These are phyloP conservation scores for Chaetoscypha palmicola DNA, from an alignment of 2,329 filamentous ascomycete genomes.

Conservation along the genomic window DNA sequence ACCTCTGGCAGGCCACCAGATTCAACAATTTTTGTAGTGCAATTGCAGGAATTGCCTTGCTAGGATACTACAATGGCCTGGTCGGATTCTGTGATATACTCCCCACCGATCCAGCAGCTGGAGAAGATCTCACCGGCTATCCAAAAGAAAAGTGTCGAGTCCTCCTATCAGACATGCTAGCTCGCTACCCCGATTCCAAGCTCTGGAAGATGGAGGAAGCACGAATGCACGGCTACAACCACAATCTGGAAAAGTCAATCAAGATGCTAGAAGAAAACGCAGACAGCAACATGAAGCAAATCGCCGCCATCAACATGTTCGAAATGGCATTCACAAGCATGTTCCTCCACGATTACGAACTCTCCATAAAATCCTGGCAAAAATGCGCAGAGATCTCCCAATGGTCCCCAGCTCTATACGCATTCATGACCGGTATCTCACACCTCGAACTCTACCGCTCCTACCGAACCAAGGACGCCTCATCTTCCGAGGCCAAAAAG, in stretches of 20 bases:
- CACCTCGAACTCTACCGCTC: conserved; percentile 77
- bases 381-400: conserved; percentile 73
- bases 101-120: conserved; percentile 50
- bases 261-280: conserved; percentile 52
- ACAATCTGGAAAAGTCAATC: conserved; percentile 60
- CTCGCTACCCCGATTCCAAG: conserved; percentile 70
- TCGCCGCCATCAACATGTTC: conserved; percentile 78
- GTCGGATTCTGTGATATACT: conserved; percentile 85
- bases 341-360: conserved; percentile 69
- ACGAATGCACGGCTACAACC: conserved; percentile 62
- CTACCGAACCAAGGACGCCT: conserved; percentile 36
- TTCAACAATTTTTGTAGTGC: conserved; percentile 90
- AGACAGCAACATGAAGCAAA: conserved; percentile 74
- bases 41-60: conserved; percentile 71
- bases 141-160: conserved; percentile 60
- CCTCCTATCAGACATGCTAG: conserved; percentile 67
- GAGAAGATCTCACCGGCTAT: conserved; percentile 58
- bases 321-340: conserved; percentile 74
- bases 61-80: conserved; percentile 84
- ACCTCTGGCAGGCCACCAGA: conserved; percentile 86
- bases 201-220: conserved; percentile 89
- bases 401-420: conserved; percentile 86
- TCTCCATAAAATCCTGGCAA: conserved; percentile 69
- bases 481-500: conserved; percentile 43
- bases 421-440: conserved; percentile 74